Base-by-base conservation (phyloP, 2,329 filamentous ascomycete genomes). In the Penicillium vulpinum region DNA sequence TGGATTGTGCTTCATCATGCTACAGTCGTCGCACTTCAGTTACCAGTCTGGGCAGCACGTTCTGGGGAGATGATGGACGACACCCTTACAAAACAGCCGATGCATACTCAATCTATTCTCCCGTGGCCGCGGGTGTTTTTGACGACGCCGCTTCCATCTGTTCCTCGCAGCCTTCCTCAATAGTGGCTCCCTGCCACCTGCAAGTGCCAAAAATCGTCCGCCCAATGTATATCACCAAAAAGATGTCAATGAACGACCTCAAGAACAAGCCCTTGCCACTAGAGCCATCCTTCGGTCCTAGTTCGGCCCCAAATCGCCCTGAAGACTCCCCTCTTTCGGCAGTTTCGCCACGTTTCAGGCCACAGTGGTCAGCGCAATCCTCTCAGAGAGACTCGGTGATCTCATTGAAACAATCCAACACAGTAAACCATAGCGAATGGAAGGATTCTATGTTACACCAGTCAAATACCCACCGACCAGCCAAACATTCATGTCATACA, bases 251-350 rank as follows among this genome's bases (percentile, higher is more conserved):
- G 22, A 60, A 62, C 13, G 65, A 74, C 22, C 53, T 70, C 21
- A 72, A 63, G 54, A 74, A 77, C 51, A 78, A 78, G 49, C 75
- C 76, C 8, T 67, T 78, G 5, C 76, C 77, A 16, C 65, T 70
- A 5, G 73, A 73, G 22, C 75, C 76, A 26, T 62, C 66, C 2
- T 65, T 70, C 36, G 61, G 64, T 47, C 51, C 72, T 43, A 61
- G 65, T 6, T 73, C 72, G n/a, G 56, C 72, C 3, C 57, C 64
- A 9, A 61, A 69, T 38, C 68, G 66, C 21, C 65, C 54, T 38
- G n/a, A 28, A 35, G 39, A 51, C 35, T 50, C 44, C 33, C 26
- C 43, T 48, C 43, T 21, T 38, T 18, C 45, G 16, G 21, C 47
- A 1, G 21, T 22, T 5, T 46, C 50, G n/a, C 10, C 29, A 3